Conservation (phyloP, 2,329 filamentous ascomycete genomes). For the Blumeriella jaapii region DNA sequence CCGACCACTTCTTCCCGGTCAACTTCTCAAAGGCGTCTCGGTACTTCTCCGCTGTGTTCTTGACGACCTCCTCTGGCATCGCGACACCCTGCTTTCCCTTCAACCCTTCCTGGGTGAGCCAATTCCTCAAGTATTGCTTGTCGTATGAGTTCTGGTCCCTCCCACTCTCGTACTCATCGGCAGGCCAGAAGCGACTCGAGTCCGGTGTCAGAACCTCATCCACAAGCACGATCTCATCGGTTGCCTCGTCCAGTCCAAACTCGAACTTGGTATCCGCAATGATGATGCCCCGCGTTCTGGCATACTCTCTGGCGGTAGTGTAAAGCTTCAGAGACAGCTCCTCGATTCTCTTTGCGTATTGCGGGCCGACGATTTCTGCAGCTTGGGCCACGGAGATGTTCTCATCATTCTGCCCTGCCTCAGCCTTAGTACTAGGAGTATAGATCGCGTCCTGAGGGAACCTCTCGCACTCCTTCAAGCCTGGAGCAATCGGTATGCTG, state of each 20-base stretch:
- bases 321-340: slow-evolving; percentile 48
- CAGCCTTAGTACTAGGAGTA: slow-evolving; percentile 58
- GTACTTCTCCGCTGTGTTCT: slow-evolving; percentile 61
- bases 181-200: slow-evolving; percentile 78
- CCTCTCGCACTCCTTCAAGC: slow-evolving; percentile 49
- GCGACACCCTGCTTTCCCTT: slow-evolving; percentile 62
- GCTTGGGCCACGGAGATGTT: slow-evolving; percentile 52
- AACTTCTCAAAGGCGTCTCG: slow-evolving; percentile 62
- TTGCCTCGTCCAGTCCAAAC: slow-evolving; percentile 50
- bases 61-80: slow-evolving; percentile 61
- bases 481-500: slow-evolving; percentile 45
- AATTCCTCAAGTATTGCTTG: slow-evolving; percentile 77
- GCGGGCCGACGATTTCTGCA: slow-evolving; percentile 37
- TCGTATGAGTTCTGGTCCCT: slow-evolving; percentile 74
- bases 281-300: slow-evolving; percentile 49
- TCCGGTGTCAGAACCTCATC: slow-evolving; percentile 71
- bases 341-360: slow-evolving; percentile 48
- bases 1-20: slow-evolving; percentile 41
- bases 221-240: slow-evolving; percentile 52
- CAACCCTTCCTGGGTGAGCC: slow-evolving; percentile 60
- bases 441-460: slow-evolving; percentile 50
- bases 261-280: slow-evolving; percentile 70
- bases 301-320: slow-evolving; percentile 41
- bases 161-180: slow-evolving; percentile 59
- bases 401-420: slow-evolving; percentile 55